These are phyloP conservation scores for Solanum hybrid DNA, from an alignment of 305 asterid species.

Conservation along the genomic window DNA sequence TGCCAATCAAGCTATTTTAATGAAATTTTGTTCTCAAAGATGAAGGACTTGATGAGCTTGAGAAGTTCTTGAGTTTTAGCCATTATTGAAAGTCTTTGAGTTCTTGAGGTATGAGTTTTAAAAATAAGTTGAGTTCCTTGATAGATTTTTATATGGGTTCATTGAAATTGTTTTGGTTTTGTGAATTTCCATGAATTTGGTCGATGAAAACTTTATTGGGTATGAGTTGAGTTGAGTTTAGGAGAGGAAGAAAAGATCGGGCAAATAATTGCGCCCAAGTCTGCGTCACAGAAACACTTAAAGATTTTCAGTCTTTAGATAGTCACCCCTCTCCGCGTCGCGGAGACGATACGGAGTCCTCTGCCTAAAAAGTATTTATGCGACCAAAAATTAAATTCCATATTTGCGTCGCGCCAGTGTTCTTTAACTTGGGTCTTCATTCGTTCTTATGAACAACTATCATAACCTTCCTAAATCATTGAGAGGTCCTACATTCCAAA, in stretches of 20 bases:
- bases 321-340: neutral
- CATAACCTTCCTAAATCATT: neutral
- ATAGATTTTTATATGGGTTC: neutral
- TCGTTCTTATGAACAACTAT: neutral
- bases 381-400: neutral
- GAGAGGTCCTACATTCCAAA: neutral
- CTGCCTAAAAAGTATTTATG: neutral
- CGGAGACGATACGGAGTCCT: neutral
- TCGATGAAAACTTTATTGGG: neutral
- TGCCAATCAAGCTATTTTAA: neutral
- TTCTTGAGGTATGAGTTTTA: neutral
- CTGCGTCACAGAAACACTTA: neutral
- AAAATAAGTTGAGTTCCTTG: neutral
- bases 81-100: neutral
- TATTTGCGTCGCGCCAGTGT: neutral
- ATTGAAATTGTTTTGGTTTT: neutral
- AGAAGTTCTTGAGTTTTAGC: neutral
- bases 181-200: neutral
- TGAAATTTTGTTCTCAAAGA: neutral
- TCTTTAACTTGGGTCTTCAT: neutral
- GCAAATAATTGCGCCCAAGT: neutral
- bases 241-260: neutral
- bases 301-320: neutral
- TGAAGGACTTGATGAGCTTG: neutral
- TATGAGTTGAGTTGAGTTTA: neutral